Evolutionary conservation across 78 protist genomes (phyloP), one percentile per base, ranked within the genome.

Genomic region (Dictyostelium capitatum): DNA sequence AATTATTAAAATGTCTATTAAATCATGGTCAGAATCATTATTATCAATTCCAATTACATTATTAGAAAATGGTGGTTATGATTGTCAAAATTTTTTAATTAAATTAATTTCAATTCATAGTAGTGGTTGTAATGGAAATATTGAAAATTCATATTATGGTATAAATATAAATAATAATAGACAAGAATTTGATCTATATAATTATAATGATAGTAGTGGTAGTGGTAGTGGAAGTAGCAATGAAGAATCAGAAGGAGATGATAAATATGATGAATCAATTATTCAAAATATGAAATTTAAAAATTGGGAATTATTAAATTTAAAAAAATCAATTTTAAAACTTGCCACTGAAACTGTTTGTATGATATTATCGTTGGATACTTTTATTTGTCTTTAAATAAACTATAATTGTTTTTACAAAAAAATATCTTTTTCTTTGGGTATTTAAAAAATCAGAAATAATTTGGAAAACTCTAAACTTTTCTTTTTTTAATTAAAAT

Each of bases 241-340:
- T n/a, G n/a, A 54, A 0, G 6, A 0, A 37, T 3, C 43, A 37
- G 43, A 37, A 37, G 43, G 43, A 37, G 43, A 37, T n/a, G n/a
- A n/a, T n/a, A n/a, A n/a, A n/a, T n/a, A 46, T 12, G 0, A 72
- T 17, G 6, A 73, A 23, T 41, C 47, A 51, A 28, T 79, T 15
- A 56, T 79, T 6, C 75, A 67, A 32, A 70, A 79, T 54, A 79
- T 79, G 83, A 79, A 56, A 79, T 79, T 32, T 14, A 53, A 28
- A 59, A 69, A 30, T 28, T 87, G 46, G 69, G 93, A 87, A 32
- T 25, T 87, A 64, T 32, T 87, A 51, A 82, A 77, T 64, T 70
- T 59, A 65, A 87, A 87, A 67, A 87, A 87, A 65, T 87, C 93
- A 47, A 87, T 87, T 32, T 37, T 77, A 25, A 43, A 56, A 65